Base-by-base conservation (phyloP, 2,329 filamentous ascomycete species). In the Septoria linicola region DNA sequence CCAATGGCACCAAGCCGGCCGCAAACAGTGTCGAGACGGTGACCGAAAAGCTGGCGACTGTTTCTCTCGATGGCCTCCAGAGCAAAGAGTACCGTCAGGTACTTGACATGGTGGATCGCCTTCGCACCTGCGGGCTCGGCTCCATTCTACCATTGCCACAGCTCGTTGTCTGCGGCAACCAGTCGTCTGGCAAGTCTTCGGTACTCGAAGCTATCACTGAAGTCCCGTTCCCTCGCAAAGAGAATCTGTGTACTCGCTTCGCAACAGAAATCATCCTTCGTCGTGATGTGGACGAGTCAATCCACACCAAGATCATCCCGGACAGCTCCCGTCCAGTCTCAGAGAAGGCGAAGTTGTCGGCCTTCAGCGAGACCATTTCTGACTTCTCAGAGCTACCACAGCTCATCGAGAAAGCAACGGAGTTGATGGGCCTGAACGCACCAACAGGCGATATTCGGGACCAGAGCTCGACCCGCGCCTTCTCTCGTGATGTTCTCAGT, bases 131-230 rank as follows among this genome's bases (percentile, higher is more conserved):
- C 8, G 79, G 80, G 1, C 55, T 73, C 14, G 65, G 59, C 17
- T 60, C 63, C 4, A 60, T 68, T 21, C 21, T 68, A 3, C 49
- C 57, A 4, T 59, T 72, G 0, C 68, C 72, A 11, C 62, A 66
- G 41, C 49, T 68, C 23, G 59, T 84, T 3, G 80, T 84, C 3
- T 79, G 79, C 21, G 81, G 83, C 3, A 77, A 82, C 47, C 80
- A 82, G 49, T 82, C 78, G 0, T 76, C 77, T 1, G 82, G 82
- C 2, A 86, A 86, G 61, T 82, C 77, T n/a, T 84, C 80, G 0
- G 80, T 85, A 0, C 73, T 86, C 0, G 80, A 85, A 56, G 83
- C 82, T 0, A 80, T 87, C 40, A 80, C 81, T 0, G 75, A 78
- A 8, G 77, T 87, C 1, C 74, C 75, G 0, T 85, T 86, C 40